Percentiles rank a stretch among this genome's conserved stretches.
Evolutionary conservation across 495 filamentous ascomycete species (phyloP).

Genomic region (Xylaria intraflava): DNA sequence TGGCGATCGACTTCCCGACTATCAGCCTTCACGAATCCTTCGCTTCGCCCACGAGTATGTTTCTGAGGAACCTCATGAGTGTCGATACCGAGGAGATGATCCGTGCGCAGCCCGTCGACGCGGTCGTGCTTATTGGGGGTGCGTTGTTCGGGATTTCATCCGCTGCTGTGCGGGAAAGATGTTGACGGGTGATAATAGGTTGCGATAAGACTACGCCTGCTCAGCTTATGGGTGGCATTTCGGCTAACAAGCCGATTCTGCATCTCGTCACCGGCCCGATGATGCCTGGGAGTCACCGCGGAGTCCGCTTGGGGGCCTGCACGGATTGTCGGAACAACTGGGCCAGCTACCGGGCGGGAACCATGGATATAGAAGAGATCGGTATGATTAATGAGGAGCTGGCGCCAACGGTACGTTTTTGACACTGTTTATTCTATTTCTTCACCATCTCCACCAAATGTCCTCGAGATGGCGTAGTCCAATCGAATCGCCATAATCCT

Average conservation of each 20-base stretch:
- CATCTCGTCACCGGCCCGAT: slow-evolving; percentile 61
- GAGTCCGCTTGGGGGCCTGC: slow-evolving; percentile 55
- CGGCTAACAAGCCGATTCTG: slow-evolving; percentile 60
- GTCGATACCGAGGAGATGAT: slow-evolving; percentile 74
- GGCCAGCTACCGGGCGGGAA: slow-evolving; percentile 55
- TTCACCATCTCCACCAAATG: not conserved
- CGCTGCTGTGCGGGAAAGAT: not conserved
- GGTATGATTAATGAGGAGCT: slow-evolving; percentile 59
- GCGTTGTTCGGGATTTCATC: slow-evolving; percentile 14
- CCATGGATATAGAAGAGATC: slow-evolving; percentile 61
- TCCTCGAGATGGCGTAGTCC: not conserved
- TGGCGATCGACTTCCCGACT: slow-evolving; percentile 61
- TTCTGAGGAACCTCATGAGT: slow-evolving; percentile 60
- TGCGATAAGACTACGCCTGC: slow-evolving; percentile 66
- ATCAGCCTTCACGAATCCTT: slow-evolving; percentile 61
- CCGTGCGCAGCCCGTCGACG: slow-evolving; percentile 56
- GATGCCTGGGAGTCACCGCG: slow-evolving; percentile 58
- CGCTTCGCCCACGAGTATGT: slow-evolving; percentile 62
- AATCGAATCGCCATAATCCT: not conserved
- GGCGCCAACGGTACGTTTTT: slow-evolving; percentile 49
- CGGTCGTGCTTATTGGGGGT: slow-evolving; percentile 60
- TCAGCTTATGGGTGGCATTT: slow-evolving; percentile 64
- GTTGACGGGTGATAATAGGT: slow-evolving; percentile 25
- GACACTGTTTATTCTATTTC: not conserved
- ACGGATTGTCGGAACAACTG: slow-evolving; percentile 64